Evolutionary conservation across 2,329 filamentous ascomycete species (phyloP).

Genomic region (Aspergillus sergii): DNA sequence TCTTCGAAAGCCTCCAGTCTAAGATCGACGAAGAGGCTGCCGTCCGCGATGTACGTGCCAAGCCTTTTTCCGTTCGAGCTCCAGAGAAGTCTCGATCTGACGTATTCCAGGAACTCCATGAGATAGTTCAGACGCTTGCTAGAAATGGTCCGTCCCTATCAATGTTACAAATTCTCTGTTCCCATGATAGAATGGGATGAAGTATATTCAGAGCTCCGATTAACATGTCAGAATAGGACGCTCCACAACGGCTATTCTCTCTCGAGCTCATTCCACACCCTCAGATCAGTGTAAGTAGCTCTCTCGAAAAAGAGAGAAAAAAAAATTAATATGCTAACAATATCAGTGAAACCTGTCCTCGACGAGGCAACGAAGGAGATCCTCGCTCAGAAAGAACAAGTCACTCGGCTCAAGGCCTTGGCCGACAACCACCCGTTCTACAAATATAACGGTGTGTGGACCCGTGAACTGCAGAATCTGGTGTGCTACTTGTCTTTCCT

Average conservation of each 20-base stretch:
- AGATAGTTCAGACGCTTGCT: conserved; percentile 79
- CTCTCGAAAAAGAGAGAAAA: conserved; percentile 13
- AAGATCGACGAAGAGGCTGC: conserved; percentile 86
- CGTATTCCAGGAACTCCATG: conserved; percentile 66
- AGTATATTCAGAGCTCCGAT: neutral
- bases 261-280: conserved; percentile 86
- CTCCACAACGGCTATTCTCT: conserved; percentile 78
- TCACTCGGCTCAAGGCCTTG: conserved; percentile 69
- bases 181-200: neutral
- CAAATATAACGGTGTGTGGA: conserved; percentile 94
- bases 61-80: conserved; percentile 10
- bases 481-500: conserved; percentile 44
- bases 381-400: conserved; percentile 69
- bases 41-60: conserved; percentile 67
- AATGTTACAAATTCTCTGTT: neutral
- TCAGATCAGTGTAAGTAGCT: conserved; percentile 59
- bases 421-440: conserved; percentile 93
- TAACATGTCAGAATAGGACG: conserved; percentile 56
- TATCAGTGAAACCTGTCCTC: conserved; percentile 68
- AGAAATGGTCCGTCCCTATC: conserved; percentile 60
- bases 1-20: conserved; percentile 84
- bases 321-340: neutral
- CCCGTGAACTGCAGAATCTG: conserved; percentile 78
- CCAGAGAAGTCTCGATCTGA: neutral
- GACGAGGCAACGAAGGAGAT: conserved; percentile 70